Evolutionary conservation across 306 rosid species (phyloP).

Genomic region (Macrotyloma uniflorum): DNA sequence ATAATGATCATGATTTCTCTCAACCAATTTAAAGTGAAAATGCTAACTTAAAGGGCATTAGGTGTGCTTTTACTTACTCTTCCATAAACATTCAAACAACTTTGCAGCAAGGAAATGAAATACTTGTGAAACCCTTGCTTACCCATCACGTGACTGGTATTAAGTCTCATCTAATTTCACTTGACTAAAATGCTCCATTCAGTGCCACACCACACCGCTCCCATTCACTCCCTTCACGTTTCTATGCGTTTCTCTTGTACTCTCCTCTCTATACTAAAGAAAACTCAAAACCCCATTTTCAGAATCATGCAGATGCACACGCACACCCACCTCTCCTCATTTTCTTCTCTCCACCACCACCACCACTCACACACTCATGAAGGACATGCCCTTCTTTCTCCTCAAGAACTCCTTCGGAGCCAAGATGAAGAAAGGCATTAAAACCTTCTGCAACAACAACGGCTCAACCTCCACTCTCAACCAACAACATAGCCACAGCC

Average conservation of each 20-base stretch:
- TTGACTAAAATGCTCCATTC: conserved; percentile 37
- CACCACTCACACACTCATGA: conserved; percentile 31
- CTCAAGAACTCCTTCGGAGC: conserved; percentile 76
- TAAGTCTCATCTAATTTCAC: conserved; percentile 52
- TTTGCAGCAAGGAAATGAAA: conserved; percentile 45
- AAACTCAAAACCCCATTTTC: conserved; percentile 35
- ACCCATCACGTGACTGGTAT: conserved; percentile 52
- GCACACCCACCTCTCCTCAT: too few species aligned
- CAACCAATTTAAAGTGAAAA: conserved; percentile 40
- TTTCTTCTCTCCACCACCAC: too few species aligned
- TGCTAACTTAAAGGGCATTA: conserved; percentile 13
- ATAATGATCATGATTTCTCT: conserved; percentile 37
- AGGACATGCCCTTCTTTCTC: conserved; percentile 71
- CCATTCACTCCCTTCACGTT: conserved; percentile 71
- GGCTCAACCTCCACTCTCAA: conserved; percentile 56
- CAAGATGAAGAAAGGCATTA: conserved; percentile 77
- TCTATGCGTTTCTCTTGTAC: conserved; percentile 29
- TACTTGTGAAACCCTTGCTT: conserved; percentile 41
- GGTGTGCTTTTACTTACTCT: conserved; percentile 30
- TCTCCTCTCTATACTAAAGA: conserved; percentile 39
- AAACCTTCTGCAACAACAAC: conserved; percentile 68
- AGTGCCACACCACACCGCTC: conserved; percentile 71
- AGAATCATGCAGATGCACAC: conserved; percentile 37
- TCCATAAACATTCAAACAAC: conserved; percentile 39
- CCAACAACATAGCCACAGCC: conserved; percentile 53